A percentile compares a stretch with the other conserved stretches of the same genome.
These are phyloP conservation scores for Phaseolus coccineus DNA, from an alignment of 331 rosid species.

Conservation along the genomic window DNA sequence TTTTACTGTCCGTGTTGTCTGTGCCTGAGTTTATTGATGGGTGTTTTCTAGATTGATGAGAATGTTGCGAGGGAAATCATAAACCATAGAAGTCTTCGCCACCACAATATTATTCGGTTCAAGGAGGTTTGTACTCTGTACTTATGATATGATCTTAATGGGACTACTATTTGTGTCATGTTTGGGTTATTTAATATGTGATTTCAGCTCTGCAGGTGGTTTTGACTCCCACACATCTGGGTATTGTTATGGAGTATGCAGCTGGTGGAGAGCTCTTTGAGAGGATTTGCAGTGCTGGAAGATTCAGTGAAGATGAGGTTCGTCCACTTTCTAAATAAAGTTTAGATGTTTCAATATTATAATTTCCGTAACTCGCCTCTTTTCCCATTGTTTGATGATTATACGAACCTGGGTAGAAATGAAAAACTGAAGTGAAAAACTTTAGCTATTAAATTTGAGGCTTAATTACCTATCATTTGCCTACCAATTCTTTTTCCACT, in stretches of 20 bases:
- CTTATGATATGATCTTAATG: not conserved
- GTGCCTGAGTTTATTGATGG: not conserved
- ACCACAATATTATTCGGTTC: conserved; percentile 91
- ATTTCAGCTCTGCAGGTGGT: conserved; percentile 71
- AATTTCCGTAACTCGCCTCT: not conserved
- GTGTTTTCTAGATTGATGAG: conserved; percentile 74
- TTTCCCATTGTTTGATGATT: conserved; percentile 25
- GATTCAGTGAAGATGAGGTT: conserved; percentile 98
- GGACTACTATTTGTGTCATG: not conserved
- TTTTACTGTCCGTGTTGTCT: too few species aligned
- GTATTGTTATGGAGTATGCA: conserved; percentile 96
- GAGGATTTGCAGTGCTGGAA: conserved; percentile 84
- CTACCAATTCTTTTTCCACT: not conserved
- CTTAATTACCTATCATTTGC: not conserved
- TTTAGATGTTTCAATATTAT: not conserved
- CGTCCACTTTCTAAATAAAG: not conserved
- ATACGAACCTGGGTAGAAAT: not conserved
- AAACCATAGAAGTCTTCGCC: conserved; percentile 89
- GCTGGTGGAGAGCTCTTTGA: conserved; percentile 97
- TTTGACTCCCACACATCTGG: conserved; percentile 93
- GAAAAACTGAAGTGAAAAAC: conserved; percentile 22
- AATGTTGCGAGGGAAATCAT: conserved; percentile 96
- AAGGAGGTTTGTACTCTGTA: conserved; percentile 63
- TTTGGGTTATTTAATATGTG: conserved; percentile 36
- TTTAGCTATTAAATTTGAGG: not conserved